These are phyloP conservation scores for Chaetomiaceae sp. DNA, from an alignment of 2,329 filamentous ascomycete species.

Conservation along the genomic window DNA sequence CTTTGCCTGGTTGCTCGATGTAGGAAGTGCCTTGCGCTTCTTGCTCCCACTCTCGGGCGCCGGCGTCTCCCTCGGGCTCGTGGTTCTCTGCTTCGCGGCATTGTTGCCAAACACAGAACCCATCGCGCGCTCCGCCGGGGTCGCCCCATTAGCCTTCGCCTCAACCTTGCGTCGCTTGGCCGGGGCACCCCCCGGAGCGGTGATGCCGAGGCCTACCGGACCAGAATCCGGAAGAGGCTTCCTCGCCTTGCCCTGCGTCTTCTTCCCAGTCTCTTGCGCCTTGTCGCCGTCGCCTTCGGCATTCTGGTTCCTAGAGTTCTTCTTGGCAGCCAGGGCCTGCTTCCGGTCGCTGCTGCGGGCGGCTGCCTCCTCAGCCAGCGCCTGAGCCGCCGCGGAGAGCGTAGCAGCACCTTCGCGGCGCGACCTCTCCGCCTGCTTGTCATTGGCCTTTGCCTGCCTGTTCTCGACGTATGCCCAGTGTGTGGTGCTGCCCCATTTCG, in stretches of 20 bases:
- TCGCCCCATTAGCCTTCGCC: conserved; percentile 49
- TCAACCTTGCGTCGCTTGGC: conserved; percentile 80
- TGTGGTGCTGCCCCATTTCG: conserved; percentile 81
- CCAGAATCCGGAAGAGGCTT: conserved; percentile 47
- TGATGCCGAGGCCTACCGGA: conserved; percentile 60
- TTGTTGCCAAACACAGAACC: conserved; percentile 51
- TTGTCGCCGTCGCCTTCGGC: conserved; percentile 62
- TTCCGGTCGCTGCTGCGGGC: conserved; percentile 80
- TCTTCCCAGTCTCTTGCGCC: conserved; percentile 51
- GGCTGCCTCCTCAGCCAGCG: conserved; percentile 77
- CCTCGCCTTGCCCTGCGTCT: conserved; percentile 58
- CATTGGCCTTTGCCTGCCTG: conserved; percentile 57
- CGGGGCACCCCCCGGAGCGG: conserved; percentile 48
- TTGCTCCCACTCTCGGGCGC: conserved; percentile 62
- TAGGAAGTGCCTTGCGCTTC: conserved; percentile 62
- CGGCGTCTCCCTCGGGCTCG: conserved; percentile 66
- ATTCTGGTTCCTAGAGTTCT: conserved; percentile 64
- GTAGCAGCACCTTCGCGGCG: conserved; percentile 73
- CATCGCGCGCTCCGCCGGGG: conserved; percentile 63
- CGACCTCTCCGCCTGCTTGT: conserved; percentile 65
- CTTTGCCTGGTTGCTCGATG: conserved; percentile 66
- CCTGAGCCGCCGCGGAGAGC: conserved; percentile 71
- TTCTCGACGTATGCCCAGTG: conserved; percentile 96
- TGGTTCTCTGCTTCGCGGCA: conserved; percentile 52
- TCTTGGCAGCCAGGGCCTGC: conserved; percentile 73